Evolutionary conservation across 2,329 filamentous ascomycete species (phyloP).

Genomic region (Fusarium nelsonii): DNA sequence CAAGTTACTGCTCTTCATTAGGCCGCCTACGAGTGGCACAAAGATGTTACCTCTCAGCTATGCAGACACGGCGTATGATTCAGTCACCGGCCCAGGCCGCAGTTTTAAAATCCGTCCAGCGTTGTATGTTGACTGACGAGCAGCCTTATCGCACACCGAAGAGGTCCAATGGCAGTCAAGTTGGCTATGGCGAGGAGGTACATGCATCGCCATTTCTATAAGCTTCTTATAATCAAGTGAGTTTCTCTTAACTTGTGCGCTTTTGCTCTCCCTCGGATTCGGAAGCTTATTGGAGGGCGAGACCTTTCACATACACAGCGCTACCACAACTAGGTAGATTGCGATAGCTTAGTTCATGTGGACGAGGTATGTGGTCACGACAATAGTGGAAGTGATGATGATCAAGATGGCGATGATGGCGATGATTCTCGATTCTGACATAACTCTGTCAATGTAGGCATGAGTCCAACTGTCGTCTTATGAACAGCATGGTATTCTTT

Average conservation of each 20-base stretch:
- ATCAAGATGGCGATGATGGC: neutral
- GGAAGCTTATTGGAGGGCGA: neutral
- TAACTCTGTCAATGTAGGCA: too few species aligned
- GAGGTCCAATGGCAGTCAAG: neutral
- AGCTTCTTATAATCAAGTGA: neutral
- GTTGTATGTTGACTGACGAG: neutral
- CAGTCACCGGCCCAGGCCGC: constrained; percentile 19
- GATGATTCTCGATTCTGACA: neutral
- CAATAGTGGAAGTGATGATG: neutral
- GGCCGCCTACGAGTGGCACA: neutral
- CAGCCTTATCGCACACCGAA: accelerated
- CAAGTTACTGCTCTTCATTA: constrained; percentile 23
- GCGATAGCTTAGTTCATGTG: too few species aligned
- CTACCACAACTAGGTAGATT: neutral
- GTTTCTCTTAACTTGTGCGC: neutral
- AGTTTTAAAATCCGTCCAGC: neutral
- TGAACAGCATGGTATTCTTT: neutral
- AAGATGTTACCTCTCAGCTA: neutral
- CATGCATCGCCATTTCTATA: neutral
- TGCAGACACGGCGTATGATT: neutral
- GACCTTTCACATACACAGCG: neutral
- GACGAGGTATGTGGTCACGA: neutral
- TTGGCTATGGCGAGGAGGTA: accelerated
- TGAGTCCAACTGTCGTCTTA: too few species aligned
- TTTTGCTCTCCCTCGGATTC: neutral